Base-by-base conservation (phyloP, 352 stramenopile genomes). In the Globisporangium megalacanthum region DNA sequence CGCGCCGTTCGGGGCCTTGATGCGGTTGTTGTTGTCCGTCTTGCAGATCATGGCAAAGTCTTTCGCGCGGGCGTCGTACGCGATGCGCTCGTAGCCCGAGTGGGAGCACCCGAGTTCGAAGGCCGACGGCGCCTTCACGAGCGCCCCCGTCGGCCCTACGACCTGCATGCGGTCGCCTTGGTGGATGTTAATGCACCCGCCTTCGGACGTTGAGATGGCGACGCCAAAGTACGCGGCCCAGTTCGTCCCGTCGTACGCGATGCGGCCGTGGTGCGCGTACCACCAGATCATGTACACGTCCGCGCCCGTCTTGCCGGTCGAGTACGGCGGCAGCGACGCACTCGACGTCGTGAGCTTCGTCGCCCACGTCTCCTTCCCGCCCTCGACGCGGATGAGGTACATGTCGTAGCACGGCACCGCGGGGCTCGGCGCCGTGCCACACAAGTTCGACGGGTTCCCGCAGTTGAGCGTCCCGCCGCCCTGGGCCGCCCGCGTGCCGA, bases 281-380 rank as follows among this genome's bases (percentile, higher is more conserved):
- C 76, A 86, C 73, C 71, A 86, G 65, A 86, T 77, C 76, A 86
- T 86, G 57, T 66, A 86, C 45, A 83, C 76, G 36, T 86, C 59
- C 2, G 64, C 10, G 4, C 73, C 76, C 0, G 76, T 77, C 46
- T 68, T 73, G 10, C 56, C 65, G 3, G 61, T 62, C 63, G 76
- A 86, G 64, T 86, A 86, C 22, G 76, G 76, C 3, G 73, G 75
- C 29, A 85, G 64, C 29, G 65, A 68, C 0, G 72, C 48, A 53
- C 75, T 85, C 47, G 75, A 85, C 4, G 66, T 66, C 42, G 72
- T 81, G 31, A 84, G 65, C 62, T 84, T 85, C 33, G 75, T 82
- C 14, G 75, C 72, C 75, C 75, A 86, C 35, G 49, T 60, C 62
- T 86, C 75, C 41, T 67, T 77, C 5, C 64, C 54, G 9, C 72